These are phyloP conservation scores for Sordariomycetes sp. DNA, from an alignment of 2,329 filamentous ascomycete genomes.

Conservation along the genomic window DNA sequence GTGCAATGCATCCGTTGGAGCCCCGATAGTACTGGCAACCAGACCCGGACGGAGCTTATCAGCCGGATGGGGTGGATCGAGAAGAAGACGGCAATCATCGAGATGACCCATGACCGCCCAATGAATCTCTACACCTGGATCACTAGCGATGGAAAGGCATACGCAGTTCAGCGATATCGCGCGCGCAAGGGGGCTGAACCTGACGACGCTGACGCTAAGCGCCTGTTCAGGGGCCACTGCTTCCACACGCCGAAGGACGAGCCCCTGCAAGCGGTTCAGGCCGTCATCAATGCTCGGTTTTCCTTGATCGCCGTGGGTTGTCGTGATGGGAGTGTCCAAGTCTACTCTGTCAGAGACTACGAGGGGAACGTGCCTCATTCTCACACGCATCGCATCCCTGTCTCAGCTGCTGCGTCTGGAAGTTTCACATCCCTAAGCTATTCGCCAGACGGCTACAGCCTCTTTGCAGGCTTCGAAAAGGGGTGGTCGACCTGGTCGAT, in stretches of 20 bases:
- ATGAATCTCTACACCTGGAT: constrained; percentile 97
- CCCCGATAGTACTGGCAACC: constrained; percentile 68
- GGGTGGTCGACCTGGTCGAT: constrained; percentile 98
- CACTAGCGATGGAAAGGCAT: constrained; percentile 77
- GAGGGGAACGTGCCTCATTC: constrained; percentile 85
- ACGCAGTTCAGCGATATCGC: constrained; percentile 72
- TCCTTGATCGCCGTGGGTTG: constrained; percentile 87
- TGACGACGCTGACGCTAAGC: constrained; percentile 44
- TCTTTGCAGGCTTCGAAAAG: constrained; percentile 86
- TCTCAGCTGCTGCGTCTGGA: constrained; percentile 60
- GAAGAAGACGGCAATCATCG: constrained; percentile 64
- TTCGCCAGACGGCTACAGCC: constrained; percentile 90
- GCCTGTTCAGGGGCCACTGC: constrained; percentile 80
- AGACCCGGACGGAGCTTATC: constrained; percentile 85
- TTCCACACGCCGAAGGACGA: constrained; percentile 67
- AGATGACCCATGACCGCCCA: constrained; percentile 89
- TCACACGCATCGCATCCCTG: constrained; percentile 63
- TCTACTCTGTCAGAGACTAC: constrained; percentile 94
- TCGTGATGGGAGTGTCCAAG: constrained; percentile 65
- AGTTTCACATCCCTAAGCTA: constrained; percentile 67
- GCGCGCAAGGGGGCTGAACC: constrained; percentile 30
- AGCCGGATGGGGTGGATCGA: constrained; percentile 80
- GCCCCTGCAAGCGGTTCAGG: constrained; percentile 55
- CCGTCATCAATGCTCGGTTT: constrained; percentile 88
- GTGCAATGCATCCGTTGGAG: constrained; percentile 96